A percentile compares a stretch with the other conserved stretches of the same genome.
phyloP scores from a whole-genome alignment of 805 yeast genomes.

The Lipomyces sp. region DNA sequence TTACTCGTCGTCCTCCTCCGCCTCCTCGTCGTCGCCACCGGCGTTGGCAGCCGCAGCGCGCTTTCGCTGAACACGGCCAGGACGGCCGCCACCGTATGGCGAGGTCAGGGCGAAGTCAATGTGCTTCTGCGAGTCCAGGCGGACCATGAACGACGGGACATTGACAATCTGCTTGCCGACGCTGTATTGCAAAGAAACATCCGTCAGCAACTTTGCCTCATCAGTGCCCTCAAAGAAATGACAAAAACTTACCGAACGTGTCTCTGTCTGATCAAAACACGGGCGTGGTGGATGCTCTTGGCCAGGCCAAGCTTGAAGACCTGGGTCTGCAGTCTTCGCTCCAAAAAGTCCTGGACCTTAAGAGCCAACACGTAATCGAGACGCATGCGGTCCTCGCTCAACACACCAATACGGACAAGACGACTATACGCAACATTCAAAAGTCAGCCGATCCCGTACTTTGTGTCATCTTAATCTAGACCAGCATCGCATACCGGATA shows the following conservation, averaged over 20 bases:
- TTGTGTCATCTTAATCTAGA: neutral
- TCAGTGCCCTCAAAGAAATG: no score
- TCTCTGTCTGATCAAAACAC: slow-evolving; percentile 97
- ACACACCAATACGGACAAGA: slow-evolving; percentile 98
- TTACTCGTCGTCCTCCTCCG: slow-evolving; percentile 49
- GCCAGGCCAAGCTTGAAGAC: slow-evolving; percentile 99
- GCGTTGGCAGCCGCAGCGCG: slow-evolving; percentile 60
- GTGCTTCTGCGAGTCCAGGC: slow-evolving; percentile 99
- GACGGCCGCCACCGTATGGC: slow-evolving; percentile 99
- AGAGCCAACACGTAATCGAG: slow-evolving; percentile 99
- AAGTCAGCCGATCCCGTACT: neutral
- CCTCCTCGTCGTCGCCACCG: slow-evolving; percentile 73
- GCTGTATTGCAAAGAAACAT: no score
- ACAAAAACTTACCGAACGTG: slow-evolving; percentile 65
- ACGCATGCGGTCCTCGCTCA: slow-evolving; percentile 99
- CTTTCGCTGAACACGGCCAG: slow-evolving; percentile 98
- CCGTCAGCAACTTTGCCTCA: no score
- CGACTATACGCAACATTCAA: slow-evolving; percentile 45
- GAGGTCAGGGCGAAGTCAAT: slow-evolving; percentile 98
- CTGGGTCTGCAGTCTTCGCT: slow-evolving; percentile 99
- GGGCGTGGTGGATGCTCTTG: slow-evolving; percentile 99
- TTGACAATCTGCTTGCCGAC: slow-evolving; percentile 99
- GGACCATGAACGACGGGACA: slow-evolving; percentile 99
- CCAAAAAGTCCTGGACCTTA: slow-evolving; percentile 98
- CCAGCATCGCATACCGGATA: slow-evolving; percentile 54